Conservation (phyloP, 306 rosid genomes). For the Quercus variabilis region DNA sequence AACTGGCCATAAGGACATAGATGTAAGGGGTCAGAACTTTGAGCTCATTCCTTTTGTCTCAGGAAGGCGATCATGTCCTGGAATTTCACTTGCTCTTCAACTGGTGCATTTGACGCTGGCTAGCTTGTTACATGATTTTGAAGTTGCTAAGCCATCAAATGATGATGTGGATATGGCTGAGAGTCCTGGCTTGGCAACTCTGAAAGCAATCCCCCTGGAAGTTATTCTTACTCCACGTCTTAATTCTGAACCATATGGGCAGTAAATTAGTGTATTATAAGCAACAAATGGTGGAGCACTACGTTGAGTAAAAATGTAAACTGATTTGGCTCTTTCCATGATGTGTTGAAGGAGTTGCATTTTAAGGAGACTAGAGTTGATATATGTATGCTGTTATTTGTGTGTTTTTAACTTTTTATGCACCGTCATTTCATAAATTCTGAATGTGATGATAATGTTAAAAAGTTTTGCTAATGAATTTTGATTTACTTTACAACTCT, state of each 20-base stretch:
- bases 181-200: conserved; percentile 14
- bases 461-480: too few relatives aligned
- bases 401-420: too few relatives aligned
- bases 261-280: neutral
- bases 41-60: conserved; percentile 26
- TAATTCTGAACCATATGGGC: neutral
- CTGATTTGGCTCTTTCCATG: too few relatives aligned
- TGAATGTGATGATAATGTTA: too few relatives aligned
- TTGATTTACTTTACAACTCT: too few relatives aligned
- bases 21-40: conserved; percentile 9
- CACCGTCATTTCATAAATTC: too few relatives aligned
- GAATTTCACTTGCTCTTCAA: conserved; percentile 3
- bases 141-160: neutral
- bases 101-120: conserved; percentile 23
- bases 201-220: conserved; percentile 30
- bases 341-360: neutral
- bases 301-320: too few relatives aligned
- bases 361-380: too few relatives aligned
- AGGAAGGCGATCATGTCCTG: conserved; percentile 22
- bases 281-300: neutral
- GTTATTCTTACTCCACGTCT: conserved; percentile 16
- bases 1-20: neutral
- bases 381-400: too few relatives aligned
- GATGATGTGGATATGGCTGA: conserved; percentile 28
- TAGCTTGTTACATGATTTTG: conserved; percentile 23